Percentiles rank a stretch among this genome's conserved stretches.
These are phyloP conservation scores for Hymenochaete sp. DNA, from an alignment of 1,284 basidiomycete species.

Conservation along the genomic window DNA sequence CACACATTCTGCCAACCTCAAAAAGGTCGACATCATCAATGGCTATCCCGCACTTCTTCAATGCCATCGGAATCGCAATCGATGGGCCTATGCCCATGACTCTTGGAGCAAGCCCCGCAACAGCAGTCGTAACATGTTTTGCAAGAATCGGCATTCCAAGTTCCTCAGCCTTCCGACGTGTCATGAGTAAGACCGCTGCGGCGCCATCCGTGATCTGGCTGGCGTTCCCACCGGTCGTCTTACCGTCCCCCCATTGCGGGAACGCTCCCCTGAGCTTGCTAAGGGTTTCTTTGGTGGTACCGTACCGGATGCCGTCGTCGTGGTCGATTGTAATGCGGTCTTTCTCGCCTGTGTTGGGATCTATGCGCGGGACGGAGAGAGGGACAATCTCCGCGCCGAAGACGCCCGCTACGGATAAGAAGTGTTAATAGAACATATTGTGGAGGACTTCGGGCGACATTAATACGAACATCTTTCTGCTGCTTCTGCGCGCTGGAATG, in stretches of 20 bases:
- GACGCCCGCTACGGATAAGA: constrained; percentile 36
- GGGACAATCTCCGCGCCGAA: constrained; percentile 79
- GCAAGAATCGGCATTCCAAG: constrained; percentile 68
- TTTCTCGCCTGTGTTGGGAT: constrained; percentile 46
- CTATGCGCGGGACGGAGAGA: constrained; percentile 54
- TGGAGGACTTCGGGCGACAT: neutral
- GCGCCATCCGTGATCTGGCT: constrained; percentile 85
- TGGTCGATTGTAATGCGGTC: constrained; percentile 50
- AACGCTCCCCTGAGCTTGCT: constrained; percentile 71
- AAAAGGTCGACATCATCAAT: constrained; percentile 72
- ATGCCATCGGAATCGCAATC: constrained; percentile 61
- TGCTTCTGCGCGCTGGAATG: constrained; percentile 68
- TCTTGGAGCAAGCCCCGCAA: constrained; percentile 66
- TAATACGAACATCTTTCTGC: constrained; percentile 25
- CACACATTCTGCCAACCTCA: constrained; percentile 42
- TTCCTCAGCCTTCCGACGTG: constrained; percentile 73
- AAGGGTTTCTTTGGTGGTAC: constrained; percentile 66
- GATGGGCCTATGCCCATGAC: constrained; percentile 82
- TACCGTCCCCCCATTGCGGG: constrained; percentile 75
- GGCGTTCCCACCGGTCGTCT: constrained; percentile 86
- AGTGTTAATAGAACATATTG: constrained; percentile 5
- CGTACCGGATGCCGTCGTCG: constrained; percentile 79
- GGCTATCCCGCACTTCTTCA: constrained; percentile 58
- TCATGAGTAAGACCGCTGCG: constrained; percentile 82
- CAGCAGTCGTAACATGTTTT: constrained; percentile 69